Base-by-base conservation (phyloP, 352 stramenopile species). In the Pythium periplocum region DNA sequence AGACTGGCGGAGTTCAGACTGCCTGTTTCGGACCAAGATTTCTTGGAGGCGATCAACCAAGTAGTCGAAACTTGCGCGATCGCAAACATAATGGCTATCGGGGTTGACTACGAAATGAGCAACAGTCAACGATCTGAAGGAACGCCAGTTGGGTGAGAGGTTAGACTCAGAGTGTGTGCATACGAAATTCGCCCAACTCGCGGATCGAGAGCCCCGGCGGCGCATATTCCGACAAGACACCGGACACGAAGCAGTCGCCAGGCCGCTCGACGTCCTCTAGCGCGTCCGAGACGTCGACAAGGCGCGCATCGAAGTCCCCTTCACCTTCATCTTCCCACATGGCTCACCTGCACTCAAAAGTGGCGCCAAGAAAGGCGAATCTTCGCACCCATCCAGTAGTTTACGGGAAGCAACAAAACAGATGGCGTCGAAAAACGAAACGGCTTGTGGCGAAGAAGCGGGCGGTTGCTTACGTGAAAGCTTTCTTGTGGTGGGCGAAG, bases 161-260 rank as follows among this genome's bases (percentile, higher is more conserved):
- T 26, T 26, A 26, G 17, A 26, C 17, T 26, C 17, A 26, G 17
- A 26, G 17, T 26, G 17, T 26, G 17, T 26, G 17, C 17, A 26
- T 26, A 26, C 39, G 33, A 34, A 60, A 39, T 11, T 65, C 58
- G 30, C 51, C 58, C 17, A 60, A 34, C 3, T 30, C 40, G 6
- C 56, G 46, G 1, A 65, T 45, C 26, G 48, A 12, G 4, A 65
- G 31, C 10, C 51, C 51, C 12, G 58, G 51, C 11, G 56, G 36
- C 2, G 58, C 41, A n/a, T 57, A 60, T 26, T 48, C 35, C 40
- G 58, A 33, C 35, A 35, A 35, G 9, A 33, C n/a, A 42, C 46
- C 51, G 36, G 41, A 52, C n/a, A 41, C 51, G 40, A 56, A 60
- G 51, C 40, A 60, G n/a, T 52, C 58, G 9, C 58, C 58, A 30